These are phyloP conservation scores for Beauveria brongniartii DNA, from an alignment of 2,329 filamentous ascomycete genomes.

Conservation along the genomic window DNA sequence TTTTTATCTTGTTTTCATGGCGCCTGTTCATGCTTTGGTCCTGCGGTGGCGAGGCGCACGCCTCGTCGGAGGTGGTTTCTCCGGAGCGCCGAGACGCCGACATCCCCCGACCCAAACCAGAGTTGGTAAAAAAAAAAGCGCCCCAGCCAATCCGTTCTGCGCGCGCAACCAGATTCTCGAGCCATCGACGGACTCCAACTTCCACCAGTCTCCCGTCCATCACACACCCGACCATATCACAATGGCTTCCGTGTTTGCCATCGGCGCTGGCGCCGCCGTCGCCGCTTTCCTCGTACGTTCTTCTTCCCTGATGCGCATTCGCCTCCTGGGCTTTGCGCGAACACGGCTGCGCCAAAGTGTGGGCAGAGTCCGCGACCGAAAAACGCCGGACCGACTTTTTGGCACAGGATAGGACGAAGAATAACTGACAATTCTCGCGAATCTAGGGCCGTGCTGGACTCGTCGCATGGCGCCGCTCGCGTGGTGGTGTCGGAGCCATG, in stretches of 20 bases:
- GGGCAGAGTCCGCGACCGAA: too few relatives aligned
- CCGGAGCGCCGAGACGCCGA: conserved; percentile 3
- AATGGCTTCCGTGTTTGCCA: conserved; percentile 38
- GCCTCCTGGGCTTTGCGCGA: not conserved
- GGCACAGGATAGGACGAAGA: not conserved
- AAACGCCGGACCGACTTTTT: too few relatives aligned
- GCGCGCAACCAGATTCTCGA: not conserved
- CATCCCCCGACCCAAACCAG: not conserved
- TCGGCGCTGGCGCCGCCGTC: conserved; percentile 40
- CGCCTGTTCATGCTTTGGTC: not conserved
- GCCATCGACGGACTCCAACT: not conserved
- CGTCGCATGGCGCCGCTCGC: conserved; percentile 77
- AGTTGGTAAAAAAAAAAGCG: not conserved
- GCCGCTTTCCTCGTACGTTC: conserved; percentile 42
- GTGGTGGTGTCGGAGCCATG: conserved; percentile 67
- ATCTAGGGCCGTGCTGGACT: conserved; percentile 80
- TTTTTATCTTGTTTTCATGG: too few relatives aligned
- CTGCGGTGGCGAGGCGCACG: not conserved
- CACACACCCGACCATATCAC: conserved; percentile 5
- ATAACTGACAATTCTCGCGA: conserved; percentile 12
- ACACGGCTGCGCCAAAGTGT: not conserved
- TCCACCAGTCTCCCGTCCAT: not conserved
- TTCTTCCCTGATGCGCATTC: not conserved
- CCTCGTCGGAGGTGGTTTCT: conserved; percentile 2
- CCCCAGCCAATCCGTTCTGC: not conserved